Percentiles rank a stretch among this genome's conserved stretches.
These are phyloP conservation scores for Ceratocystis diversiconidia DNA, from an alignment of 2,329 filamentous ascomycete genomes.

Conservation along the genomic window DNA sequence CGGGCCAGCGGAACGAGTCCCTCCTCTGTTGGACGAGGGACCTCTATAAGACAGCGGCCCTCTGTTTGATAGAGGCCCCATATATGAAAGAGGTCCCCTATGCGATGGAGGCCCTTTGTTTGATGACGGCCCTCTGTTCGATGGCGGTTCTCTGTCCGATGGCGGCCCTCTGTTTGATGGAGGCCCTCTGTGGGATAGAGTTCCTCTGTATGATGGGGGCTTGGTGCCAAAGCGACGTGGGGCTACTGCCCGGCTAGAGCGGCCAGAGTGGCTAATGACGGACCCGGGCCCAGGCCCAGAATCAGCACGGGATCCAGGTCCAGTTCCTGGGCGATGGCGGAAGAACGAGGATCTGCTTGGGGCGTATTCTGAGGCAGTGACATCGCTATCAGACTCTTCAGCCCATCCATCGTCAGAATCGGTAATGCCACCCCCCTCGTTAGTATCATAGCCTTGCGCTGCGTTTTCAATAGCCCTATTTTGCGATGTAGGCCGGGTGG, in stretches of 20 bases:
- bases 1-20: conserved; percentile 2
- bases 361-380: neutral
- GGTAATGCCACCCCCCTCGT: neutral
- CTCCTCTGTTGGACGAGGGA: neutral
- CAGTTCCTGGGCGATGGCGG: neutral
- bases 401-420: neutral
- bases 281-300: neutral
- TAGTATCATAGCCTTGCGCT: neutral
- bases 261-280: neutral
- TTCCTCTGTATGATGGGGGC: neutral
- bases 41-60: neutral
- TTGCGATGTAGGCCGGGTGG: conserved; percentile 13
- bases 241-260: neutral
- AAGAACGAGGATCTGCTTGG: neutral
- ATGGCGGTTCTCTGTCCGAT: neutral
- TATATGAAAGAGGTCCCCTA: neutral
- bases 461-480: conserved; percentile 6
- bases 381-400: neutral
- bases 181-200: neutral
- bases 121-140: neutral
- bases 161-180: neutral
- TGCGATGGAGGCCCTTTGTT: neutral
- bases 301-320: neutral
- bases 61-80: neutral
- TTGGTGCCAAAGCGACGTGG: neutral